These are phyloP conservation scores for Stemphylium lycopersici DNA, from an alignment of 2,329 filamentous ascomycete genomes.

Conservation along the genomic window DNA sequence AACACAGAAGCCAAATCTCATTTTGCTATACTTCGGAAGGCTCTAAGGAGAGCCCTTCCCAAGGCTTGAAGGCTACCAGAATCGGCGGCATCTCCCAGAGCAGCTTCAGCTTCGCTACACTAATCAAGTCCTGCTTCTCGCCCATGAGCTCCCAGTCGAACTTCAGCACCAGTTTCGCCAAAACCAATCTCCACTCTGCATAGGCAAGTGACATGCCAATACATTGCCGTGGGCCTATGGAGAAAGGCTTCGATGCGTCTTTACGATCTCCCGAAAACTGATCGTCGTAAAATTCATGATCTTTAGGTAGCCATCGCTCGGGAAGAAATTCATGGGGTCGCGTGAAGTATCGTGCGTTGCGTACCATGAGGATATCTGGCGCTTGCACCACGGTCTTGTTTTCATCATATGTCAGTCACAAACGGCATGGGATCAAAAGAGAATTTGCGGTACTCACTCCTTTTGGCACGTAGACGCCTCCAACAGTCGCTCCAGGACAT, in stretches of 20 bases:
- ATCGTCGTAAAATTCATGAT: background rate
- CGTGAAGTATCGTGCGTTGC: background rate
- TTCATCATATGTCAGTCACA: too few species aligned
- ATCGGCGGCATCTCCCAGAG: too few species aligned
- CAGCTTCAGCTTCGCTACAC: too few species aligned
- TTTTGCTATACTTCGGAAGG: too few species aligned
- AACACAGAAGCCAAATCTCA: too few species aligned
- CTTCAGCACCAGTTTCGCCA: constrained; percentile 19
- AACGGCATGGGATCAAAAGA: too few species aligned
- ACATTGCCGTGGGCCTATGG: constrained; percentile 18
- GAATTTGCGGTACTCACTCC: background rate
- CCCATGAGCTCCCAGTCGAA: constrained; percentile 7
- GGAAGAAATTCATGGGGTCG: background rate
- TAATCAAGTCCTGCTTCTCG: too few species aligned
- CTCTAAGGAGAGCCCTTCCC: too few species aligned
- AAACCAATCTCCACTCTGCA: constrained; percentile 22
- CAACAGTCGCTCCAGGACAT: background rate
- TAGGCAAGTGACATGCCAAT: constrained; percentile 25
- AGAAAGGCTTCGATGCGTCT: constrained; percentile 21
- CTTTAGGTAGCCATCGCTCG: background rate
- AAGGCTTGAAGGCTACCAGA: too few species aligned
- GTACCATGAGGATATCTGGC: background rate
- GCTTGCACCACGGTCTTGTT: background rate
- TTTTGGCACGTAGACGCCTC: background rate
- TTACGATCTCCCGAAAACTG: constrained; percentile 30